Evolutionary conservation across 1,139 yeast genomes (phyloP).

Genomic region (Groenewaldozyma sp.): DNA sequence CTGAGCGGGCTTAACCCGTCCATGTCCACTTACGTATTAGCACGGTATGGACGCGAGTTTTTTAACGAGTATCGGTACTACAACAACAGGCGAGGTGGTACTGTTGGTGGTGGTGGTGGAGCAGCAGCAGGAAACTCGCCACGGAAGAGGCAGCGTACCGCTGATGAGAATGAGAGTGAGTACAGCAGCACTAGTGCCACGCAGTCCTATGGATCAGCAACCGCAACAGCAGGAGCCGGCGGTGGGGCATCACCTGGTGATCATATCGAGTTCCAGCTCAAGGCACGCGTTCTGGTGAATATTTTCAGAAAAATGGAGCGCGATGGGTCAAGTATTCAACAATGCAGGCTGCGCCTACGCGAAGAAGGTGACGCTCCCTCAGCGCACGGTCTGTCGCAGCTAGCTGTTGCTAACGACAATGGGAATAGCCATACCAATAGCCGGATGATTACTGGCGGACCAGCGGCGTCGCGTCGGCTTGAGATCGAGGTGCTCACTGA

Average conservation of each 20-base stretch:
- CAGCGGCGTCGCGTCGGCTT: slow-evolving; percentile 8
- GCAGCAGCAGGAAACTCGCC: not conserved
- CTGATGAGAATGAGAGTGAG: not conserved
- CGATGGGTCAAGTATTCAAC: slow-evolving; percentile 12
- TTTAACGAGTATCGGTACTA: slow-evolving; percentile 12
- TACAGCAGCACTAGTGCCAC: slow-evolving; percentile 4
- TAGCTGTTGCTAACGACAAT: not conserved
- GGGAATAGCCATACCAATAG: not conserved
- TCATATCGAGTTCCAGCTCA: slow-evolving; percentile 15
- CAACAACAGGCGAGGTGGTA: not conserved
- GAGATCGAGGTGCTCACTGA: slow-evolving; percentile 14
- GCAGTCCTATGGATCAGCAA: too few species aligned
- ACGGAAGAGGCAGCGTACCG: slow-evolving; percentile 3
- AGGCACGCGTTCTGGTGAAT: slow-evolving; percentile 14
- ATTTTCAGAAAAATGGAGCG: slow-evolving; percentile 17
- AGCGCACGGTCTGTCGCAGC: slow-evolving; percentile 4
- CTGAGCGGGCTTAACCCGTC: slow-evolving; percentile 15
- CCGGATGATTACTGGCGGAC: not conserved
- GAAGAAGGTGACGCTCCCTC: slow-evolving; percentile 6
- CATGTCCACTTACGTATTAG: slow-evolving; percentile 12
- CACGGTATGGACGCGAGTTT: slow-evolving; percentile 10
- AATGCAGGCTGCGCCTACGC: slow-evolving; percentile 10
- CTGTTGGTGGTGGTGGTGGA: not conserved
- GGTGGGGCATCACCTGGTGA: not conserved
- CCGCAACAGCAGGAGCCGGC: too few species aligned